These are phyloP conservation scores for Barnettozyma hawaiiensis DNA, from an alignment of 1,139 yeast genomes.

Conservation along the genomic window DNA sequence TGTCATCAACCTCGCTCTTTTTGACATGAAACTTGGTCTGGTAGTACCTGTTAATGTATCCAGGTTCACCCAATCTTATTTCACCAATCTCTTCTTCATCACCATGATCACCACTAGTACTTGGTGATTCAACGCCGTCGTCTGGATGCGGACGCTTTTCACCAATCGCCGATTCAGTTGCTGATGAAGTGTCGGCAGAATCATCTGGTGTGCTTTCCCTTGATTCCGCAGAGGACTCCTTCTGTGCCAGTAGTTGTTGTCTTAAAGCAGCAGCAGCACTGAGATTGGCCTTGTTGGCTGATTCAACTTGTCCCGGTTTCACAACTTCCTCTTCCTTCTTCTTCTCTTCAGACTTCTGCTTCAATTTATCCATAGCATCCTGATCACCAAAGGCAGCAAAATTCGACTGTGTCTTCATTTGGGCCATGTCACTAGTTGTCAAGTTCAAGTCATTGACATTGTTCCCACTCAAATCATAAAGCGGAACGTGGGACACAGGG, in stretches of 20 bases:
- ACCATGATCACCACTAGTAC: constrained; percentile 17
- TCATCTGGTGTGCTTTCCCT: constrained; percentile 6
- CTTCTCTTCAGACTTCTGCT: constrained; percentile 31
- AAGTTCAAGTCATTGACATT: constrained; percentile 62
- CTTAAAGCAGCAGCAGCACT: constrained; percentile 40
- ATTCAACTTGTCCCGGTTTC: constrained; percentile 29
- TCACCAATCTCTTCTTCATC: constrained; percentile 41
- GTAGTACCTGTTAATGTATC: constrained; percentile 81
- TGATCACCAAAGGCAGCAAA: constrained; percentile 72
- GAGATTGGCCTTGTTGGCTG: constrained; percentile 31
- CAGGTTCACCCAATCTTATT: constrained; percentile 79
- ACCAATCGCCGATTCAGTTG: constrained; percentile 6
- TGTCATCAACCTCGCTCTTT: constrained; percentile 49
- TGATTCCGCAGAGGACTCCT: neutral
- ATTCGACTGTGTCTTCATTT: constrained; percentile 59
- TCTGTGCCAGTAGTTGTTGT: constrained; percentile 29
- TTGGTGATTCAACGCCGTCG: constrained; percentile 9
- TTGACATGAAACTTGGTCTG: constrained; percentile 59
- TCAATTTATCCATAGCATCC: constrained; percentile 63
- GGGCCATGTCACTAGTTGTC: constrained; percentile 68
- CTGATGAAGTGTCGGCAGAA: neutral
- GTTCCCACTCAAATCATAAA: constrained; percentile 67
- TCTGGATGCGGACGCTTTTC: constrained; percentile 19
- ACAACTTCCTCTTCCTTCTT: too few relatives aligned
- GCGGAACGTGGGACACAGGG: constrained; percentile 71